A percentile compares a stretch with the other conserved stretches of the same genome.
These are phyloP conservation scores for Pisolithus sp. DNA, from an alignment of 768 basidiomycete species.

Conservation along the genomic window DNA sequence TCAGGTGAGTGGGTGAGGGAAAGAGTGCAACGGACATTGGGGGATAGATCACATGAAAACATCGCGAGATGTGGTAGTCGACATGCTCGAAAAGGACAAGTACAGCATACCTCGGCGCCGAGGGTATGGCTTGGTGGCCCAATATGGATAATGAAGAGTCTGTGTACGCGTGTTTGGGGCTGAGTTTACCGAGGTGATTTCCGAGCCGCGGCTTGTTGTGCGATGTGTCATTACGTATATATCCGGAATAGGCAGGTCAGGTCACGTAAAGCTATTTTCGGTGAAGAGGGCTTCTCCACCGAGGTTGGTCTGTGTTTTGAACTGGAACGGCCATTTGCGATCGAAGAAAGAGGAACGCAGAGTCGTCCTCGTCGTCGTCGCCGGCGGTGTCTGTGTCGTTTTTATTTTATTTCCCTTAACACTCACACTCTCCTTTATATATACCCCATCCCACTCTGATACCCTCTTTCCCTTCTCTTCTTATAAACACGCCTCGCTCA, in stretches of 20 bases:
- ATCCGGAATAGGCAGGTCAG: conserved; percentile 16
- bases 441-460: conserved; percentile 9
- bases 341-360: neutral
- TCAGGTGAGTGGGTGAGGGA: conserved; percentile 14
- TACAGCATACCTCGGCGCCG: conserved; percentile 35
- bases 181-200: conserved; percentile 33
- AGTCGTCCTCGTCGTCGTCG: too few relatives aligned
- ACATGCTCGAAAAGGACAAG: conserved; percentile 20
- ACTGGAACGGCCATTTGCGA: conserved; percentile 23
- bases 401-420: neutral
- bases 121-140: conserved; percentile 28
- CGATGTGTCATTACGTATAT: conserved; percentile 28
- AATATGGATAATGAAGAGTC: conserved; percentile 10
- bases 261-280: conserved; percentile 32
- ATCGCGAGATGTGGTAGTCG: neutral
- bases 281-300: conserved; percentile 35
- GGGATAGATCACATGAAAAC: conserved; percentile 22
- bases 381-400: neutral
- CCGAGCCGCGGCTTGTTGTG: conserved; percentile 33
- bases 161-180: conserved; percentile 17
- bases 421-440: conserved; percentile 23
- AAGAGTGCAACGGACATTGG: conserved; percentile 20
- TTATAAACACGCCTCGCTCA: conserved; percentile 28
- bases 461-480: conserved; percentile 31
- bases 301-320: conserved; percentile 21